phyloP scores from a whole-genome alignment of 2,329 filamentous ascomycete species.

The Ascosphaera apis region DNA sequence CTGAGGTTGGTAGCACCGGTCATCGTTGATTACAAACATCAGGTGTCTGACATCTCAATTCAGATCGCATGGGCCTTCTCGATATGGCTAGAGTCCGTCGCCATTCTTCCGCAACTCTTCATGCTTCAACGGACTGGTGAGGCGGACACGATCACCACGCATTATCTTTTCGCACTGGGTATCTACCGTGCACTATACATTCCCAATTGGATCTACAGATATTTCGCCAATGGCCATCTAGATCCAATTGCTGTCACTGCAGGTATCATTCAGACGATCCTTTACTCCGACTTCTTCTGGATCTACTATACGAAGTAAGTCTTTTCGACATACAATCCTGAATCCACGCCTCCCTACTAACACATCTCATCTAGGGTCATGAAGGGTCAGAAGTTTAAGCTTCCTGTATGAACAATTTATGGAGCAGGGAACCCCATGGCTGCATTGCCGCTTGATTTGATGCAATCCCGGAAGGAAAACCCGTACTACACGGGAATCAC shows the following conservation, averaged over 20 bases:
- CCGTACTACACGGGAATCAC: no score
- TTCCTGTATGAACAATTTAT: constrained; percentile 48
- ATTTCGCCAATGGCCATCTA: constrained; percentile 54
- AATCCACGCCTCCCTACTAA: not conserved
- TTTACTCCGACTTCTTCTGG: constrained; percentile 99
- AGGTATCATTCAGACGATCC: constrained; percentile 73
- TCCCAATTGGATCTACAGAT: constrained; percentile 94
- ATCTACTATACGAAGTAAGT: constrained; percentile 90
- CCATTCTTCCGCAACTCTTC: constrained; percentile 91
- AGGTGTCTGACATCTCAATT: constrained; percentile 1
- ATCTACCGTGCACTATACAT: constrained; percentile 88
- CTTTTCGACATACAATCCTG: not conserved
- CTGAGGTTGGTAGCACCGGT: constrained; percentile 27
- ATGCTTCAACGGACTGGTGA: constrained; percentile 95
- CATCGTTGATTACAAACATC: not conserved
- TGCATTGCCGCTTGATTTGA: no score
- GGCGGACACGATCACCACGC: constrained; percentile 96
- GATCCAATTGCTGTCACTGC: constrained; percentile 78
- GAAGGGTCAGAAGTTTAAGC: constrained; percentile 72
- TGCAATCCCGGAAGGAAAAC: no score
- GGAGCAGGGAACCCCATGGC: no score
- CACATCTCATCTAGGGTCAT: constrained; percentile 29
- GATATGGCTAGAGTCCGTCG: constrained; percentile 93
- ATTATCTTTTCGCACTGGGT: constrained; percentile 88
- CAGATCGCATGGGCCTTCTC: constrained; percentile 92